Evolutionary conservation across 2,329 filamentous ascomycete genomes (phyloP).

Genomic region (Dendrostoma leiphaemia): DNA sequence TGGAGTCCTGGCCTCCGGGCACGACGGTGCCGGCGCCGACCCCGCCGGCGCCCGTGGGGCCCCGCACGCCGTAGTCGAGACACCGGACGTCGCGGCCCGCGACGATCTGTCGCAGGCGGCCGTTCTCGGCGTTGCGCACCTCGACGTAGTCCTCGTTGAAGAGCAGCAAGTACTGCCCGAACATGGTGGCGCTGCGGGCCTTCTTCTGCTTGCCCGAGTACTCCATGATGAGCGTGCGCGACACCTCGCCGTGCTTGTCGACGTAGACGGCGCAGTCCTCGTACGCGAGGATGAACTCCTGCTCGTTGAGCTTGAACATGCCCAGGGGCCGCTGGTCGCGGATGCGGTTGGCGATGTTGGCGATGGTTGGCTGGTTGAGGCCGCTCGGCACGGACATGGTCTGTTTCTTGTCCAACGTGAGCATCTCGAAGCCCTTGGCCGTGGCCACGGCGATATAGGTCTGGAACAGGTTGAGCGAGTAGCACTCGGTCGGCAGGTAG

Average conservation of each 20-base stretch:
- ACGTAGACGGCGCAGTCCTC: conserved; percentile 97
- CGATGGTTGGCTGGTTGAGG: conserved; percentile 72
- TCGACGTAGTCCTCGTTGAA: conserved; percentile 98
- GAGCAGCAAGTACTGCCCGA: conserved; percentile 85
- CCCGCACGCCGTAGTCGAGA: conserved; percentile 77
- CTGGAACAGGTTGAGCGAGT: conserved; percentile 93
- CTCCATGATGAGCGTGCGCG: conserved; percentile 92
- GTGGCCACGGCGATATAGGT: conserved; percentile 90
- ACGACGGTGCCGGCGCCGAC: conserved; percentile 18
- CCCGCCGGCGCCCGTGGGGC: conserved; percentile 49
- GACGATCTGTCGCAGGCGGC: conserved; percentile 89
- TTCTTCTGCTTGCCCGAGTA: conserved; percentile 86
- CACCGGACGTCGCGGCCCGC: conserved; percentile 86
- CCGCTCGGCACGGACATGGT: conserved; percentile 86
- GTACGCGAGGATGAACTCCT: conserved; percentile 90
- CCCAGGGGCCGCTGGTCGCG: conserved; percentile 81
- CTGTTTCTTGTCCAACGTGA: conserved; percentile 96
- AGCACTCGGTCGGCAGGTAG: conserved; percentile 94
- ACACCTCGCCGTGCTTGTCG: conserved; percentile 96
- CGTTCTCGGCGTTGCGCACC: conserved; percentile 94
- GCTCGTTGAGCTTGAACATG: conserved; percentile 93
- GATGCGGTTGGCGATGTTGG: conserved; percentile 81
- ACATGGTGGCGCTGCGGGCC: conserved; percentile 83
- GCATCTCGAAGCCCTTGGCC: conserved; percentile 87
- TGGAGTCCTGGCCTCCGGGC: conserved; percentile 41